Percentiles rank a stretch among this genome's conserved stretches.
Conservation (phyloP, 2,329 filamentous ascomycete species). For the Diplodia scrobiculata region DNA sequence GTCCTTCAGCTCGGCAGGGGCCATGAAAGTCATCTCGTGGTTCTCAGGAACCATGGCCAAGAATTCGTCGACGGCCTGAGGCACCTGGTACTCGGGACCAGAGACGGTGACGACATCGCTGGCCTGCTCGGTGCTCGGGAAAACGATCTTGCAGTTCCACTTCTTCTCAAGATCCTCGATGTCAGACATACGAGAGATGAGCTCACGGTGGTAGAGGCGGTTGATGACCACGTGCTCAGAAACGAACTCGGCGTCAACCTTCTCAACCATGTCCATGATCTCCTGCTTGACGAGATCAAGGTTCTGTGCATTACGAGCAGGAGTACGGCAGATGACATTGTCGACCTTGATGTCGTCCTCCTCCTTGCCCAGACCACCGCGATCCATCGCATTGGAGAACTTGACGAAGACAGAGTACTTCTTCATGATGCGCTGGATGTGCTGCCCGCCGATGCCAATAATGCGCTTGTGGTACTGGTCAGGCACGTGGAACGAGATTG, state of each 20-base stretch:
- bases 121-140: constrained; percentile 94
- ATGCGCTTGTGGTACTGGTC: constrained; percentile 99
- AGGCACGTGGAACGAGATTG: constrained; percentile 97
- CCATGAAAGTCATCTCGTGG: constrained; percentile 84
- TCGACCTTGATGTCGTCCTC: constrained; percentile 98
- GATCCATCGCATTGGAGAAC: constrained; percentile 98
- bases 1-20: constrained; percentile 72
- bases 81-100: constrained; percentile 96
- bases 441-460: constrained; percentile 96
- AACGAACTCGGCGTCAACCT: constrained; percentile 94
- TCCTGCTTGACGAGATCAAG: constrained; percentile 97
- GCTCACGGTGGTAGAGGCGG: constrained; percentile 89
- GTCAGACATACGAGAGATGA: constrained; percentile 82
- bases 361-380: constrained; percentile 87
- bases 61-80: constrained; percentile 93
- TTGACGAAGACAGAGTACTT: constrained; percentile 99
- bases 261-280: constrained; percentile 99
- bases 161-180: constrained; percentile 97
- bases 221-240: constrained; percentile 92
- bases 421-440: constrained; percentile 99
- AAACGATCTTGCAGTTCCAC: constrained; percentile 99
- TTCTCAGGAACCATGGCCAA: constrained; percentile 97
- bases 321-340: constrained; percentile 97
- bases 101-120: constrained; percentile 96
- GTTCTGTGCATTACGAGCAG: constrained; percentile 94